Evolutionary conservation across 2,329 filamentous ascomycete species (phyloP), one percentile per base, ranked within the genome.

Genomic region (Phyllosticta capitalensis): DNA sequence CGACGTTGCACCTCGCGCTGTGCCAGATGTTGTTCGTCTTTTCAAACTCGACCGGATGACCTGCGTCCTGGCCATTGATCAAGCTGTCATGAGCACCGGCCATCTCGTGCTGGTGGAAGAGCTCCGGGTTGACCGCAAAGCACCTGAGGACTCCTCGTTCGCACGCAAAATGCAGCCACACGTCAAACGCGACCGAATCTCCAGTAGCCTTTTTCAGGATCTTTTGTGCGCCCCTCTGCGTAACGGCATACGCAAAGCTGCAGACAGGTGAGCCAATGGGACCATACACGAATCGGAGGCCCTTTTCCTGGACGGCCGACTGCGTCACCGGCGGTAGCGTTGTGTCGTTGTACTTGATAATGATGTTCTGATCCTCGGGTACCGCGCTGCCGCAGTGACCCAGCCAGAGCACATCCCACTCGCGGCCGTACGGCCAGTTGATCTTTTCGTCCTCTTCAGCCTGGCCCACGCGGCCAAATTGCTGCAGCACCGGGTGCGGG

Each of bases 341-440:
- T 17, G 61, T 52, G 50, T 62, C 61, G 30, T 49, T 45, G n/a
- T 17, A 30, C 12, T 57, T 19, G 63, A 59, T 54, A 14, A 56
- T 50, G 51, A 10, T n/a, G 30, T 14, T 48, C 10, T 48, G 10
- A 33, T 49, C 54, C 30, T 56, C 33, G 14, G 45, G 38, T 10
- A 55, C 12, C 19, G 54, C 20, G 33, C 54, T 55, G 9, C 67
- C 70, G 58, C 67, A 73, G 61, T 75, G 72, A 5, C 72, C 72
- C 2, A 70, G 64, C 63, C 67, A 68, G 10, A 74, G 64, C n/a
- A 74, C 33, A 56, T 74, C 70, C 72, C 72, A 74, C 22, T 68
- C 60, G 26, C 69, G 65, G 1, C 67, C 72, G 54, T 71, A 72
- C 0, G 69, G 69, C 2, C 65, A 7, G 10, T 22, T 12, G 5